Conservation (phyloP, 176 grass and related monocot species). For the Hordeum marinum region DNA sequence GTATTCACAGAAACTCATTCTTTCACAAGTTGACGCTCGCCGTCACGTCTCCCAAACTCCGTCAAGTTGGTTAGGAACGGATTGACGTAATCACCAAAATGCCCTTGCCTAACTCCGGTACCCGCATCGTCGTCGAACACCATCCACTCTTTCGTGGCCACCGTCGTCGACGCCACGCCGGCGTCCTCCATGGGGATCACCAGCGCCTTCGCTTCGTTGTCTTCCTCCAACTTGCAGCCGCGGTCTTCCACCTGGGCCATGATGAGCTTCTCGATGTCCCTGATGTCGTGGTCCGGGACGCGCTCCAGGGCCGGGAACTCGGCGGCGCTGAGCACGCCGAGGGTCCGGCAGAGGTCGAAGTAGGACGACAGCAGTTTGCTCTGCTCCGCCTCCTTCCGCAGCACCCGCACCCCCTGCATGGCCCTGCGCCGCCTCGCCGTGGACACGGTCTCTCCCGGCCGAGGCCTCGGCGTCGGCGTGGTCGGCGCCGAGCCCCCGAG, state of each 20-base stretch:
- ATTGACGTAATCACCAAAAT: slow-evolving; percentile 35
- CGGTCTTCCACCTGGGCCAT: slow-evolving; percentile 39
- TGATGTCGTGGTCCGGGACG: slow-evolving; percentile 72
- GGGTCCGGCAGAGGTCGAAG: slow-evolving; percentile 64
- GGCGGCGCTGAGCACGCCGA: slow-evolving; percentile 62
- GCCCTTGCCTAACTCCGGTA: neutral
- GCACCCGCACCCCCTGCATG: slow-evolving; percentile 49
- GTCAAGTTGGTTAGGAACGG: slow-evolving; percentile 11
- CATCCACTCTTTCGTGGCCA: slow-evolving; percentile 67
- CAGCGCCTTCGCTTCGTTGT: slow-evolving; percentile 25
- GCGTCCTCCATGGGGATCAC: neutral
- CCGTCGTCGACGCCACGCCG: slow-evolving; percentile 20
- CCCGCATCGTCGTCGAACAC: slow-evolving; percentile 44
- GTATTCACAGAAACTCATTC: neutral
- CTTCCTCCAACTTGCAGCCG: neutral
- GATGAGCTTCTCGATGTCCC: slow-evolving; percentile 70
- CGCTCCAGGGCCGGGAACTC: slow-evolving; percentile 64
- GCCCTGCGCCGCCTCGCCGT: slow-evolving; percentile 35
- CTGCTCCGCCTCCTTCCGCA: slow-evolving; percentile 58
- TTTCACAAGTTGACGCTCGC: slow-evolving; percentile 5
- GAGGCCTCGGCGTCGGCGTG: neutral
- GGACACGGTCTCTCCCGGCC: slow-evolving; percentile 9
- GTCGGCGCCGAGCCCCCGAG: slow-evolving; percentile 37
- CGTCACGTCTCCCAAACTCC: neutral
- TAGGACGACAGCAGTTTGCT: slow-evolving; percentile 56